Evolutionary conservation across 208 protist genomes (phyloP), one percentile per base, ranked within the genome.

Genomic region (Willaertia magna): DNA sequence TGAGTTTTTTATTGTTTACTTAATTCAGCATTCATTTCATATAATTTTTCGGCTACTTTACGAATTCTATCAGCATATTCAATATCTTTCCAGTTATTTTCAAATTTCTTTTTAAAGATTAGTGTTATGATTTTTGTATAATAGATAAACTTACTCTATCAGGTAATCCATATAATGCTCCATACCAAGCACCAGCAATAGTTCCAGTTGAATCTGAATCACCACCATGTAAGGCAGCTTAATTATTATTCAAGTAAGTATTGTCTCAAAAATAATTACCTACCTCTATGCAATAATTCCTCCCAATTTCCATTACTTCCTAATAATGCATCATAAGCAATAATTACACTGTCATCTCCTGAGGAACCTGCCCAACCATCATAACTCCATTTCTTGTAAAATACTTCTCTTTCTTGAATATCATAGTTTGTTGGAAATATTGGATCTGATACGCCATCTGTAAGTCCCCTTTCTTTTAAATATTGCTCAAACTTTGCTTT

Each of bases 141-240:
- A 12, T n/a, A 3, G 16, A n/a, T 22, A 51, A 12, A 59, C 51
- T 59, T 59, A 59, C 51, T 22, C 26, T 59, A 59, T 79, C 74
- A 79, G 74, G 74, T 20, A 51, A 85, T 39, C 82, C 82, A 78
- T 85, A 85, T 20, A 26, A 51, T 30, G 47, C 82, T 43, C 82
- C 82, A 49, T 39, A 85, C 82, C 82, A 85, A 34, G 82, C 48
- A n/a, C 11, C 22, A n/a, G 42, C 43, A 49, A 85, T 85, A 3
- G 47, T 22, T 18, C 82, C 82, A 51, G 47, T 85, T 1, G 18
- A 39, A 51, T 85, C 82, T 39, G 9, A 34, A 78, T 85, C 82
- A 12, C 82, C 82, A 51, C 12, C 18, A 51, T 85, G 44, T 4
- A 85, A 34, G 6, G 22, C 44, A 22, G 22, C 55, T 34, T n/a